Evolutionary conservation across 805 yeast species (phyloP), one percentile per base, ranked within the genome.

Genomic region (Clavispora carvajalis): DNA sequence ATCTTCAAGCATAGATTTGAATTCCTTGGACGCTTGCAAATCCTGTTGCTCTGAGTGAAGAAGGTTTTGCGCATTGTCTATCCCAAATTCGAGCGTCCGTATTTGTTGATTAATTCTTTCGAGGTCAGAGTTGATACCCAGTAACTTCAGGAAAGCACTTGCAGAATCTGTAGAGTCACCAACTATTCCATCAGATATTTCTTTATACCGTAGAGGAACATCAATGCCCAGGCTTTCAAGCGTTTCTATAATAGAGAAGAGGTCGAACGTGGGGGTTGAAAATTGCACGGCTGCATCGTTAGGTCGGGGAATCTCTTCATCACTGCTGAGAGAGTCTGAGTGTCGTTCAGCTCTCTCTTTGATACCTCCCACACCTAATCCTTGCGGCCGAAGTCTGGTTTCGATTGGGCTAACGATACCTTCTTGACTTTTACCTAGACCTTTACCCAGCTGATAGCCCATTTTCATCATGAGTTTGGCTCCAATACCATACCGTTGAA

Each of bases 381-480:
- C 82, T 33, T 73, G 75, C 0, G 85, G 84, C 29, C 93, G 64
- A 22, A 76, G 57, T 39, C 74, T 73, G 3, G 85, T 82, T 45
- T 85, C 82, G 6, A 91, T 79, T 0, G 98, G 97, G n/a, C 73
- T 77, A 0, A 73, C 71, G 1, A 88, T 87, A 33, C 99, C 99
- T 37, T 73, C 73, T 1, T 80, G 77, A 18, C 70, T 58, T 5
- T 66, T 65, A 2, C 99, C 99, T n/a, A 91, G 71, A 0, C 97
- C 98, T 52, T 75, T 69, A 0, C 99, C 98, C 30, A 75, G 76
- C 7, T 73, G 72, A 60, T 86, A 90, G 0, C 99, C 99, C 98
- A 91, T 90, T 46, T 79, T 75, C 45, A 78, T 70, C 64, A 91
- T 59, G 37, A 91, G 63, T 37, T 73, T 62, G 3, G 95, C 95